Conservation (phyloP, 169 alveolate species). For the Plasmodium sp. region DNA sequence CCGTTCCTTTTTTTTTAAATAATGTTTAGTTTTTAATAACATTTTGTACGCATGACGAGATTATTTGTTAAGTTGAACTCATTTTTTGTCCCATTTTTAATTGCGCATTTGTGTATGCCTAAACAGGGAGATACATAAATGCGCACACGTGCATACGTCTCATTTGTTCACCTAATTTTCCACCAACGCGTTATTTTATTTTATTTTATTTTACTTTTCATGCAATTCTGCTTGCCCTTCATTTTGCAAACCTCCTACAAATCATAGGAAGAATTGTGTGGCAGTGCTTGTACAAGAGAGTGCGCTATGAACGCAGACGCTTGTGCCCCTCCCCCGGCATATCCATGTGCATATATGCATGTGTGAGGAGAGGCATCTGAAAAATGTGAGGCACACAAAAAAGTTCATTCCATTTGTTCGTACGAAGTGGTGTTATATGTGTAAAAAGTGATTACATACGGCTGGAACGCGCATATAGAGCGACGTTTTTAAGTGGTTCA, state of each 20-base stretch:
- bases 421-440: background rate
- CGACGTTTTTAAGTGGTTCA: background rate
- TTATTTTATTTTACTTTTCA: background rate
- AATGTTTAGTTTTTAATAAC: constrained; percentile 60
- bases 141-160: background rate
- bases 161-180: constrained; percentile 2
- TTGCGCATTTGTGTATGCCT: background rate
- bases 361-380: background rate
- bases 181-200: background rate
- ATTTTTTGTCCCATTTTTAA: constrained; percentile 71
- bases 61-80: constrained; percentile 38
- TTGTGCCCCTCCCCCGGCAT: background rate
- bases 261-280: background rate
- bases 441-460: background rate
- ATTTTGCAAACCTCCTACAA: background rate
- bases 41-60: constrained; percentile 32
- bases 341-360: background rate
- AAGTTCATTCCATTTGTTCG: background rate
- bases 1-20: constrained; percentile 11
- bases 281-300: background rate
- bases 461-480: background rate
- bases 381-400: background rate
- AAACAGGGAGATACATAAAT: background rate
- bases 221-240: background rate
- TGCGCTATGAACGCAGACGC: background rate